Percentiles rank a stretch among this genome's conserved stretches.
These are phyloP conservation scores for Lyophyllum decastes DNA, from an alignment of 768 basidiomycete genomes.

Conservation along the genomic window DNA sequence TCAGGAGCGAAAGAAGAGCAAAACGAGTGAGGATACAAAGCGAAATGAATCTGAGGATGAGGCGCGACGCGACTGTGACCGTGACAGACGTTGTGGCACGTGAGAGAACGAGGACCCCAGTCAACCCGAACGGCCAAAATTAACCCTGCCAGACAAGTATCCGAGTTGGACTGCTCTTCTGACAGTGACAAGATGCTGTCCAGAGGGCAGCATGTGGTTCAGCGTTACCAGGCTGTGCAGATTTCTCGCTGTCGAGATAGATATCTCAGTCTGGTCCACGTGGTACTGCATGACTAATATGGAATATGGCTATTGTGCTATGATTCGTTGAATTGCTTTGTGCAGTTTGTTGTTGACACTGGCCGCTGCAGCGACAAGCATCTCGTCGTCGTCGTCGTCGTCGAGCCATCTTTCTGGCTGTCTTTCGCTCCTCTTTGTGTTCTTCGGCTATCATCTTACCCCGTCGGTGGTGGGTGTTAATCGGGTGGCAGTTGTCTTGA, in stretches of 20 bases:
- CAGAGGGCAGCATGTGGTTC: background rate
- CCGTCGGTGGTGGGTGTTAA: background rate
- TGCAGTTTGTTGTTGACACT: conserved; percentile 3
- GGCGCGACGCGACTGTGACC: conserved; percentile 24
- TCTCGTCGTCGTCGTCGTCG: background rate
- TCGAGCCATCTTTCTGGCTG: background rate
- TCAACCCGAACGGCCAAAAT: background rate
- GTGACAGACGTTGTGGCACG: conserved; percentile 11
- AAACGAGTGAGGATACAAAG: conserved; percentile 2
- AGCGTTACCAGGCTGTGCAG: background rate
- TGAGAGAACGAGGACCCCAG: conserved; percentile 12
- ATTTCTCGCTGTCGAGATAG: background rate
- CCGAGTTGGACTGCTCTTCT: background rate
- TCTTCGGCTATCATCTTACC: conserved; percentile 1
- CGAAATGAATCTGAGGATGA: background rate
- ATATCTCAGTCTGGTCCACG: background rate
- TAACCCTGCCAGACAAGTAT: background rate
- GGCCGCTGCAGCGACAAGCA: conserved; percentile 12
- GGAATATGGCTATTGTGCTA: conserved; percentile 9
- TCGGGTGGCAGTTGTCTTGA: conserved; percentile 5
- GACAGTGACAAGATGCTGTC: background rate
- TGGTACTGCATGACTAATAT: conserved; percentile 14
- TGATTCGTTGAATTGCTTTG: background rate
- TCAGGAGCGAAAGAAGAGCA: conserved; percentile 1
- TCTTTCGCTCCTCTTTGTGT: background rate